Conservation (phyloP, 2,329 filamentous ascomycete genomes). For the Myriangium duriaei region DNA sequence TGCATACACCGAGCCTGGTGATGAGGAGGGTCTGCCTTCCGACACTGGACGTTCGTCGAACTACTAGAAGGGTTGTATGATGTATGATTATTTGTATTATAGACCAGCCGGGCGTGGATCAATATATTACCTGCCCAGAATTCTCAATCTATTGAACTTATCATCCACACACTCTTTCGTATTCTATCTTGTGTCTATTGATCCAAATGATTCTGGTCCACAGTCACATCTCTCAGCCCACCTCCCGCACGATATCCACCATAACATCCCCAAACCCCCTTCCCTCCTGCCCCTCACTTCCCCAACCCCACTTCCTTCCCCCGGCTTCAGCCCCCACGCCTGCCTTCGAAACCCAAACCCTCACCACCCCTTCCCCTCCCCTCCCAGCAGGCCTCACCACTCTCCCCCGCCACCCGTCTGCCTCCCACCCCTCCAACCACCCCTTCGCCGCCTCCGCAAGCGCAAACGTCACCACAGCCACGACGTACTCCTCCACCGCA, state of each 20-base stretch:
- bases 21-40: constrained; percentile 30
- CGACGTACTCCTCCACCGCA: not conserved
- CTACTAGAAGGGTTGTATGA: too few relatives aligned
- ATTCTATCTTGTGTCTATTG: too few relatives aligned
- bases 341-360: too few relatives aligned
- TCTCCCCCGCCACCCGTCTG: not conserved
- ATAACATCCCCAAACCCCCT: constrained; percentile 2
- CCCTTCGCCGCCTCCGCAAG: not conserved
- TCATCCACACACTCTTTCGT: too few relatives aligned
- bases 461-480: not conserved
- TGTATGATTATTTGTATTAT: too few relatives aligned
- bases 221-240: too few relatives aligned
- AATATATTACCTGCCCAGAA: not conserved
- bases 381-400: constrained; percentile 1
- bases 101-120: too few relatives aligned
- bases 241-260: not conserved
- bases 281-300: not conserved
- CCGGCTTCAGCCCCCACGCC: not conserved
- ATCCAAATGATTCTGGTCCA: too few relatives aligned
- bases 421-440: not conserved
- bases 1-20: constrained; percentile 38
- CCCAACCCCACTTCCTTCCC: not conserved
- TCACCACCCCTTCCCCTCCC: not conserved
- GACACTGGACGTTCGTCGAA: not conserved
- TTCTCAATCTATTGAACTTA: too few relatives aligned